Evolutionary conservation across 176 grass and related monocot genomes (phyloP).

Genomic region (Hsuehochloa calcarea): DNA sequence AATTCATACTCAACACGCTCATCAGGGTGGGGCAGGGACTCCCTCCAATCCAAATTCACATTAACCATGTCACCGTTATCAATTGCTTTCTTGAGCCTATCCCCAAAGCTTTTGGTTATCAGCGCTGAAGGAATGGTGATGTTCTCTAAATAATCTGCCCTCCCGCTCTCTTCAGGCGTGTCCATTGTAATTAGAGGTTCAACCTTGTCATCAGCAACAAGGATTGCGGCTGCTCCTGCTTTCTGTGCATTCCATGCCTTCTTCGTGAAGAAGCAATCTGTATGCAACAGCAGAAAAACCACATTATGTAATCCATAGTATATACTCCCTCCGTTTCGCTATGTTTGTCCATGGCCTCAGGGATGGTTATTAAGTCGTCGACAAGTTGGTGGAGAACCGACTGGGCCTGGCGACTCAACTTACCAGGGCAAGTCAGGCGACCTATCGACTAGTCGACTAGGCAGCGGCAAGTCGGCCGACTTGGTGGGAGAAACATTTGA

Average conservation of each 20-base stretch:
- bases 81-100: conserved; percentile 58
- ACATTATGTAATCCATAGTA: neutral
- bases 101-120: conserved; percentile 62
- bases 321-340: no score
- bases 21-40: conserved; percentile 71
- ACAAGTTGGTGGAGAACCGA: no score
- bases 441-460: no score
- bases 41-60: conserved; percentile 78
- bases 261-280: conserved; percentile 69
- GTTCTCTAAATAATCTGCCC: conserved; percentile 58
- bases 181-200: conserved; percentile 80
- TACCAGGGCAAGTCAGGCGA: no score
- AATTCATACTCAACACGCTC: conserved; percentile 76
- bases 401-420: no score
- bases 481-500: no score
- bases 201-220: conserved; percentile 66
- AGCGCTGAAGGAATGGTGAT: conserved; percentile 76
- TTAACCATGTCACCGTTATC: conserved; percentile 69
- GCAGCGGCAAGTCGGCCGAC: no score
- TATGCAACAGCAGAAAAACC: neutral
- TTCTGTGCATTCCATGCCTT: conserved; percentile 76
- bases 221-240: conserved; percentile 61
- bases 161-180: conserved; percentile 49
- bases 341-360: no score
- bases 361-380: no score